Base-by-base conservation (phyloP, 345 rosid genomes). In the Ceriops tagal region DNA sequence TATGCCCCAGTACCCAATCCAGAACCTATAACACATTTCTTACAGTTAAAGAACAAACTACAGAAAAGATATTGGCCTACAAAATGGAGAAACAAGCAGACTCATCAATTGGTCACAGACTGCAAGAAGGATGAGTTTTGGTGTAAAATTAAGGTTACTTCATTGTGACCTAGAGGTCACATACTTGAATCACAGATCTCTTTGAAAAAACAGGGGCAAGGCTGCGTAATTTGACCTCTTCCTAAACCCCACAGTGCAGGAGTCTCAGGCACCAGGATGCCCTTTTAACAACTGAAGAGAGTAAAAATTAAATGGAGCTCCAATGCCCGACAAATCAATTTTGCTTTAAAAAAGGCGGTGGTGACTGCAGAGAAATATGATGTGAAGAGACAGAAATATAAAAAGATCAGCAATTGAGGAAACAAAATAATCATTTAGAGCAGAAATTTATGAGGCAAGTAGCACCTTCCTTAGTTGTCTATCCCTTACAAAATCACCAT, bases 1-100 rank as follows among this genome's bases (percentile, higher is more conserved):
- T 86, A 76, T 95, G 99, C 39, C 99, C 99, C 78, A 92, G 55
- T n/a, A 87, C 91, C 74, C 83, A 86, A 76, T 95, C 99, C 66
- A 95, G 81, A 67, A 95, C 53, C 99, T 95, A 85, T 58, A 71
- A 72, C 34, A 77, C 68, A 72, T 62, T 21, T 21, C 16, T 55
- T 22, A 8, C 11, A 24, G 28, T 22, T 56, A 21, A 56, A 22
- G 59, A 56, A 30, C 6, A 13, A 56, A 56, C 15, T 11, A 9
- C 24, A 22, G 24, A 56, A 56, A 56, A 56, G 16, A 24, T 56
- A 21, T 55, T 13, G 16, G 30, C 59, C 11, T 13, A 24, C 16
- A 9, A 56, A 16, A 10, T 56, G 28, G 6, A 27, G 4, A 56
- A 56, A 24, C 10, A 22, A 27, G 28, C 30, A 24, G 18, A 27